Evolutionary conservation across 345 rosid genomes (phyloP), one percentile per base, ranked within the genome.

Genomic region (Pelargonium nanum): DNA sequence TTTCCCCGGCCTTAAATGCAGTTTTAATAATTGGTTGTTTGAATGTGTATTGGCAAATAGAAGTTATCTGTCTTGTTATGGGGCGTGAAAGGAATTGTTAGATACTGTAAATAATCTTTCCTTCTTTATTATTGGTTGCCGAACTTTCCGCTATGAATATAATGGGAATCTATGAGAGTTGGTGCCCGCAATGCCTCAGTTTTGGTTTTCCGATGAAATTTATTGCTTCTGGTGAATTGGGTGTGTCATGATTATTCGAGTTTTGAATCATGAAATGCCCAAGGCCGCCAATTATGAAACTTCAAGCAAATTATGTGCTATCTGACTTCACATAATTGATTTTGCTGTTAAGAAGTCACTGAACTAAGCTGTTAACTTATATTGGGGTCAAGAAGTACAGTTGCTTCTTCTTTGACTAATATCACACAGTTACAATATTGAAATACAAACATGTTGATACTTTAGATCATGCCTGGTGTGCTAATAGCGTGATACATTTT

Each of bases 251-350:
- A 12, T 40, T 40, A 40, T 6, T 40, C 48, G 48, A 40, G 48
- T 1, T 40, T 40, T 40, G 48, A 40, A 40, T 12, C 48, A 12
- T 40, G 48, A 40, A 40, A 58, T 67, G 59, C 58, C 60, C 24
- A 88, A 79, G 72, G 79, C 53, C 55, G 69, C 55, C 5, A 82
- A 77, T 57, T 63, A 45, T 70, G 28, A 60, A 48, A 61, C 68
- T 63, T 80, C 77, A 75, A 72, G 70, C 62, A 87, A 80, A 53
- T 50, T 30, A 30, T 40, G 10, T 40, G 48, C 48, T 68, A 26
- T 78, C 61, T 53, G 77, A 80, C 23, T 56, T 68, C 62, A 84
- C 78, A 75, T 66, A 26, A 34, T 19, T 21, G 23, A 20, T 30
- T 26, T 26, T 30, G 40, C 48, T 58, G 10, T 12, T 1, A 45